phyloP scores from a whole-genome alignment of 768 basidiomycete genomes.

The Suillus placidus region DNA sequence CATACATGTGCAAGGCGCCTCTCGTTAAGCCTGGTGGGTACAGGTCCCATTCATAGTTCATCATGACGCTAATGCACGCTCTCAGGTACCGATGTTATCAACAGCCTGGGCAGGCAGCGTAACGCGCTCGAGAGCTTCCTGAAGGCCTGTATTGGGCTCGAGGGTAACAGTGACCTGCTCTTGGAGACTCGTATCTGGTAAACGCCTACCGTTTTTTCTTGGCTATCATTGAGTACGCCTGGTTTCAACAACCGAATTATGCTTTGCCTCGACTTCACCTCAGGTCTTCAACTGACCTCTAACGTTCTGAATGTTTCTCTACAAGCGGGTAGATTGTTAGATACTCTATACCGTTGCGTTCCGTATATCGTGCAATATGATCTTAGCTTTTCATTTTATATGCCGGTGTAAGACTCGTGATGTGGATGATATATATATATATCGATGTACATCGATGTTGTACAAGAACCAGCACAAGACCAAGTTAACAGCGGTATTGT shows the following conservation, averaged over 20 bases:
- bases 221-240: too few relatives aligned
- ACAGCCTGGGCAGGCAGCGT: constrained; percentile 93
- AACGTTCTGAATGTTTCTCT: neutral
- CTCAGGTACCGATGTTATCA: constrained; percentile 85
- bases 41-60: neutral
- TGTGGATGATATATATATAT: neutral
- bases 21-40: constrained; percentile 84
- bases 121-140: constrained; percentile 92
- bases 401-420: neutral
- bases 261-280: neutral
- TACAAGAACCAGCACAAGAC: too few relatives aligned
- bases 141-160: constrained; percentile 91
- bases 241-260: constrained; percentile 7
- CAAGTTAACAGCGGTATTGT: too few relatives aligned
- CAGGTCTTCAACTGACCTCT: constrained; percentile 6
- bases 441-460: too few relatives aligned
- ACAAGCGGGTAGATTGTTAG: neutral
- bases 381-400: neutral
- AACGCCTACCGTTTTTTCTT: constrained; percentile 23
- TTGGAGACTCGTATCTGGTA: constrained; percentile 90
- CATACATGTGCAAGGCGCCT: constrained; percentile 99
- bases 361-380: neutral
- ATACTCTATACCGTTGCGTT: neutral
- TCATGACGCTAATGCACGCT: constrained; percentile 5
- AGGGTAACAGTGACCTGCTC: constrained; percentile 81